Percentiles rank a stretch among this genome's conserved stretches.
Evolutionary conservation across 73 alveolate species (phyloP).

Genomic region (Paramecium pentaurelia): DNA sequence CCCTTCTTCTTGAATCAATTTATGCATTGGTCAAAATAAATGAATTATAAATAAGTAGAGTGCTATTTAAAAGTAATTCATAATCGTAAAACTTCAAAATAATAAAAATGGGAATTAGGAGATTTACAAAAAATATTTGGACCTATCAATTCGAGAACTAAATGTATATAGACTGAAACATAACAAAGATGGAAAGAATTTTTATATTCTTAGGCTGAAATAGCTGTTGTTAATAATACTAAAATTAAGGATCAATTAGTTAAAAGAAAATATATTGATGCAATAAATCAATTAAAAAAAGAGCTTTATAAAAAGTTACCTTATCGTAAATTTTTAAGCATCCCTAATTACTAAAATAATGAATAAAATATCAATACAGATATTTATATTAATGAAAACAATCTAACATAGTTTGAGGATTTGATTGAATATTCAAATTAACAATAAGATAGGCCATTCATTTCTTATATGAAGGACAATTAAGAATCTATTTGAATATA

Average conservation of each 20-base stretch:
- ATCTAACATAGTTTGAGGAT: neutral
- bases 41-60: slow-evolving; percentile 1
- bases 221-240: neutral
- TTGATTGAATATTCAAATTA: neutral
- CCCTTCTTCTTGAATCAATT: slow-evolving; percentile 32
- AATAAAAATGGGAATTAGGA: slow-evolving; percentile 23
- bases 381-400: neutral
- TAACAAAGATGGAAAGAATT: slow-evolving; percentile 2
- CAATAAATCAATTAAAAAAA: neutral
- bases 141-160: neutral
- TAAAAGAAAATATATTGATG: neutral
- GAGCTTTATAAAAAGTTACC: neutral
- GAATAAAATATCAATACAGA: neutral
- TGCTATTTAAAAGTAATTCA: neutral
- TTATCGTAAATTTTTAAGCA: neutral
- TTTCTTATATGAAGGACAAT: neutral
- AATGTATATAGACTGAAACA: neutral
- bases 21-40: slow-evolving; percentile 1
- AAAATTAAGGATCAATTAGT: neutral
- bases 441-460: neutral
- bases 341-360: neutral
- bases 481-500: neutral
- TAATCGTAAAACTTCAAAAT: neutral
- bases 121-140: neutral
- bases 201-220: neutral